These are phyloP conservation scores for Fusarium sp. DNA, from an alignment of 2,329 filamentous ascomycete species.

Conservation along the genomic window DNA sequence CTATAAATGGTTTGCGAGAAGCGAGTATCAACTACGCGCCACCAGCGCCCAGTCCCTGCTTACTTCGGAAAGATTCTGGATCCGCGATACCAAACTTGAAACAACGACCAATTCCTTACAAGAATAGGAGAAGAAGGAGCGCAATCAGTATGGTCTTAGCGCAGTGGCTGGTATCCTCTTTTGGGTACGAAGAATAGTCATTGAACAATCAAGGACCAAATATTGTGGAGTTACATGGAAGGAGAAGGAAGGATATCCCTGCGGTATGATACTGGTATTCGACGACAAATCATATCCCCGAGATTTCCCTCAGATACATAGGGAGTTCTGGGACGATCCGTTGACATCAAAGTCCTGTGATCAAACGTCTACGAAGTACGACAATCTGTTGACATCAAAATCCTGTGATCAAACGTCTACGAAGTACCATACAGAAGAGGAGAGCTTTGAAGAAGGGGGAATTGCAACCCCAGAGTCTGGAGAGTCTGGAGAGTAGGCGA, in stretches of 20 bases:
- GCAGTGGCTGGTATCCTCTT: not conserved
- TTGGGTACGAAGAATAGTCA: not conserved
- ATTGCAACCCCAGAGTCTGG: not conserved
- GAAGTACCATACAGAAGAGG: too few species aligned
- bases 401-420: too few species aligned
- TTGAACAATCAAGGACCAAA: not conserved
- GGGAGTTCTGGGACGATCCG: slow-evolving; percentile 7
- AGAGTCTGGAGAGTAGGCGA: too few species aligned
- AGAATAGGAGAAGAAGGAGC: not conserved
- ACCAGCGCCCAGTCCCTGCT: too few species aligned
- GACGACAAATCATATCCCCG: slow-evolving; percentile 52
- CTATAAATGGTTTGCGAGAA: too few species aligned
- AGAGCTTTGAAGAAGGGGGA: not conserved
- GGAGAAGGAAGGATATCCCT: not conserved
- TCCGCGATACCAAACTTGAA: too few species aligned
- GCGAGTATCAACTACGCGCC: too few species aligned
- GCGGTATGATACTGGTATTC: not conserved
- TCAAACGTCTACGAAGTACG: too few species aligned
- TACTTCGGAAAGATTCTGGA: too few species aligned
- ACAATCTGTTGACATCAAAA: too few species aligned
- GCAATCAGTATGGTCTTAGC: not conserved
- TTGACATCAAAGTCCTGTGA: too few species aligned
- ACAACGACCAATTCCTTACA: too few species aligned
- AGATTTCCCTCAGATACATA: slow-evolving; percentile 48
- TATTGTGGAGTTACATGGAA: not conserved